phyloP scores from a whole-genome alignment of 176 grass and related monocot species.

The Cenchrus fungigraminus region DNA sequence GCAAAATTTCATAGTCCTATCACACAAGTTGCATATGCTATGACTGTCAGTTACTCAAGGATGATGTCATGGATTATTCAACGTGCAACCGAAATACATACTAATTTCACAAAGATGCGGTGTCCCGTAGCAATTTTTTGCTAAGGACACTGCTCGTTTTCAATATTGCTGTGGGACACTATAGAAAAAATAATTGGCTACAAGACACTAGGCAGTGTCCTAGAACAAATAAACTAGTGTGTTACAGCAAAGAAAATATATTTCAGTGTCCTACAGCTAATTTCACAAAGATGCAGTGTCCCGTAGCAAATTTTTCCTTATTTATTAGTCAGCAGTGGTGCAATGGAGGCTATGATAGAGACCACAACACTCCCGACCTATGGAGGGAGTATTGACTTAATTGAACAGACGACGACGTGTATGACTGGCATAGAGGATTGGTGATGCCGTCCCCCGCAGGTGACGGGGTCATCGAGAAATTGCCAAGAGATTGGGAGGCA shows the following conservation, averaged over 20 bases:
- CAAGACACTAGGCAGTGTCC: too few relatives aligned
- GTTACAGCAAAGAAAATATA: too few relatives aligned
- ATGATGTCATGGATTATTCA: not conserved
- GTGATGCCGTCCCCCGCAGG: not conserved
- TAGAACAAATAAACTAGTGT: too few relatives aligned
- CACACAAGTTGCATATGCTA: not conserved
- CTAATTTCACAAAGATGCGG: too few relatives aligned
- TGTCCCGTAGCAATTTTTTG: too few relatives aligned
- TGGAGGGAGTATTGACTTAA: too few relatives aligned
- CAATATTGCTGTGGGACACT: too few relatives aligned
- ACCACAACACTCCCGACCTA: too few relatives aligned
- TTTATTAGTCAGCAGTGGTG: not conserved
- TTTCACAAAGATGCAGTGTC: too few relatives aligned
- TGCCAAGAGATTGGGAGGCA: conserved; percentile 40
- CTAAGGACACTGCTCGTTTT: too few relatives aligned
- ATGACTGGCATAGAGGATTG: conserved; percentile 31
- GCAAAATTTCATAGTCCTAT: not conserved
- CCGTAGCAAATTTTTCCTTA: not conserved
- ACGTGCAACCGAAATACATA: not conserved
- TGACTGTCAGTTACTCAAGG: conserved; percentile 9
- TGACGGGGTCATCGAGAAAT: conserved; percentile 29
- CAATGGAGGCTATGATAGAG: not conserved
- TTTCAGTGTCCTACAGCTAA: too few relatives aligned
- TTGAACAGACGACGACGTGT: not conserved
- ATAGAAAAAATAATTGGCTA: too few relatives aligned